phyloP scores from a whole-genome alignment of 176 grass and related monocot genomes.

The Stipa capillata region DNA sequence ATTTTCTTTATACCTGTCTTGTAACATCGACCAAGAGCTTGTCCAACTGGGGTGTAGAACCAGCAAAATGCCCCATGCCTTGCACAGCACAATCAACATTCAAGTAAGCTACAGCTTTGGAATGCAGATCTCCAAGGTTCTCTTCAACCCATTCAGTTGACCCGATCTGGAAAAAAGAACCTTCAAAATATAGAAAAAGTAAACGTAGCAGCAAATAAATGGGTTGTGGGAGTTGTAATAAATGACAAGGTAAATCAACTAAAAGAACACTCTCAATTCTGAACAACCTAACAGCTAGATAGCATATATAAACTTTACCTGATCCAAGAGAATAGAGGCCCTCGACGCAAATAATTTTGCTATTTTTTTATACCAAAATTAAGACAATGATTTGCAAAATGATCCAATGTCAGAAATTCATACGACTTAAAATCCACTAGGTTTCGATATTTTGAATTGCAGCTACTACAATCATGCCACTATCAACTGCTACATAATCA shows the following conservation, averaged over 20 bases:
- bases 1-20: slow-evolving; percentile 50
- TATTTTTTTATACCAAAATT: background rate
- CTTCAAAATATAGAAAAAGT: slow-evolving; percentile 18
- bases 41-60: slow-evolving; percentile 80
- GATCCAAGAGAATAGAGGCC: background rate
- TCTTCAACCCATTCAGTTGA: slow-evolving; percentile 93
- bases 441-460: background rate
- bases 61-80: slow-evolving; percentile 72
- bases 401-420: background rate
- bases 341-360: background rate
- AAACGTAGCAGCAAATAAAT: slow-evolving; percentile 19
- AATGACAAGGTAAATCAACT: background rate
- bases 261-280: background rate
- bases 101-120: slow-evolving; percentile 94
- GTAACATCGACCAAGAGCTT: slow-evolving; percentile 70
- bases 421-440: background rate
- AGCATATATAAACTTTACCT: background rate
- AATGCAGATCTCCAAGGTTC: slow-evolving; percentile 72
- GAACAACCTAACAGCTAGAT: background rate
- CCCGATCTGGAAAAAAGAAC: slow-evolving; percentile 53
- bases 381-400: background rate
- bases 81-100: slow-evolving; percentile 99
- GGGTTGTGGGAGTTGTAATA: background rate
- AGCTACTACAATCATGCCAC: background rate
- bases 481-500: background rate